A percentile compares a stretch with the other conserved stretches of the same genome.
Conservation (phyloP, 257 asterid genomes). For the Anisodus tanguticus region DNA sequence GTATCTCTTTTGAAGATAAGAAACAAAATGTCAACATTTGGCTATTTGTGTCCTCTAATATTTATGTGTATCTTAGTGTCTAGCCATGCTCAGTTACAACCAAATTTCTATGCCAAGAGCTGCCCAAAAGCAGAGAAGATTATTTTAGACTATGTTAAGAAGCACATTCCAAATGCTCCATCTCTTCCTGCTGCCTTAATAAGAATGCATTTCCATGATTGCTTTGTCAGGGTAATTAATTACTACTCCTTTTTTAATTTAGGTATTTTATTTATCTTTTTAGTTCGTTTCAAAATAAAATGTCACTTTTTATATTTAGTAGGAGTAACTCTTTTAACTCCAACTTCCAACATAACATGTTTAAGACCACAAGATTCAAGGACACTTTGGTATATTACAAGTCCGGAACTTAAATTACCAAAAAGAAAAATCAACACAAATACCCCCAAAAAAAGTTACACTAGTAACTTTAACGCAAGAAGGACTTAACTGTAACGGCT, state of each 20-base stretch:
- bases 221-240: constrained; percentile 40
- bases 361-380: not conserved
- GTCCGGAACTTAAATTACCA: too few relatives aligned
- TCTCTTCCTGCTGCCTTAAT: constrained; percentile 43
- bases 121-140: constrained; percentile 37
- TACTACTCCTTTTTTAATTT: not conserved
- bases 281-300: not conserved
- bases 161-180: constrained; percentile 29
- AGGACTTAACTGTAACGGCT: too few relatives aligned
- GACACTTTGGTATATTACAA: not conserved
- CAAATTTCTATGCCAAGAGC: constrained; percentile 20
- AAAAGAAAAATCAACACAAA: too few relatives aligned
- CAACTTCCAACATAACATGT: not conserved
- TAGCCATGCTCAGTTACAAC: constrained; percentile 10
- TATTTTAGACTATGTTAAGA: constrained; percentile 17
- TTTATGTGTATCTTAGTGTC: not conserved
- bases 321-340: not conserved
- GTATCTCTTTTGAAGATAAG: not conserved
- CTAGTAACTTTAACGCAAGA: too few relatives aligned
- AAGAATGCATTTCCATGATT: constrained; percentile 48
- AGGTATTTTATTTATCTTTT: not conserved
- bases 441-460: too few relatives aligned
- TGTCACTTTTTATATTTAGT: not conserved
- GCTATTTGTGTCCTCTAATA: not conserved
- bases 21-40: not conserved